Evolutionary conservation across 208 protist genomes (phyloP).

Genomic region (Trypanosoma grayi): DNA sequence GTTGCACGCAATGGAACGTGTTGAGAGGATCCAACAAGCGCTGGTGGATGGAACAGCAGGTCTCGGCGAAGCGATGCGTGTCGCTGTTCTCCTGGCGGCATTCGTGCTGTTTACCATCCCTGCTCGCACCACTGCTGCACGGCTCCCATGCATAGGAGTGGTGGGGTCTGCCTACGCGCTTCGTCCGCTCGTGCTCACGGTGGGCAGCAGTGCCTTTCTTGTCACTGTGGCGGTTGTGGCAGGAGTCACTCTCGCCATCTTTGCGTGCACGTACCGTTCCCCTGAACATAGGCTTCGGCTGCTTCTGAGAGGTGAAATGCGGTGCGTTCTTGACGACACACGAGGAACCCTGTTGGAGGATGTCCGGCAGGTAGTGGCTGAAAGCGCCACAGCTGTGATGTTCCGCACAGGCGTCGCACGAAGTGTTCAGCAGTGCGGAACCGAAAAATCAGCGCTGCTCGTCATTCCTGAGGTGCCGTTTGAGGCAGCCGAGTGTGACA

Average conservation of each 20-base stretch:
- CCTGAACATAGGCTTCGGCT: conserved; percentile 23
- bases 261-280: conserved; percentile 26
- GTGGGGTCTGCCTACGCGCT: conserved; percentile 29
- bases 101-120: conserved; percentile 42
- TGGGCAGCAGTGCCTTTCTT: conserved; percentile 32
- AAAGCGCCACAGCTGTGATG: conserved; percentile 1
- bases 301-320: conserved; percentile 42
- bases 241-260: conserved; percentile 21
- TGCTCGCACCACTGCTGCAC: conserved; percentile 43
- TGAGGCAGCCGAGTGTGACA: background rate
- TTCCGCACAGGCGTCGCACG: background rate
- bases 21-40: conserved; percentile 45
- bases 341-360: conserved; percentile 8
- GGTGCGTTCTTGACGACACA: conserved; percentile 19
- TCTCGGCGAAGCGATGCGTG: conserved; percentile 22
- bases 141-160: conserved; percentile 44
- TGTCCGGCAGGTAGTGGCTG: conserved; percentile 3
- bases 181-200: conserved; percentile 29
- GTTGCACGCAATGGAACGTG: conserved; percentile 36
- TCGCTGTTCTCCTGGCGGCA: conserved; percentile 11
- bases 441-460: background rate
- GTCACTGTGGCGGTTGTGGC: conserved; percentile 14
- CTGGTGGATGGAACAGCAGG: conserved; percentile 36
- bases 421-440: background rate
- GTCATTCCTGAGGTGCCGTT: background rate